phyloP scores from a whole-genome alignment of 164 flowering plant genomes.

The Liquidambar formosana region DNA sequence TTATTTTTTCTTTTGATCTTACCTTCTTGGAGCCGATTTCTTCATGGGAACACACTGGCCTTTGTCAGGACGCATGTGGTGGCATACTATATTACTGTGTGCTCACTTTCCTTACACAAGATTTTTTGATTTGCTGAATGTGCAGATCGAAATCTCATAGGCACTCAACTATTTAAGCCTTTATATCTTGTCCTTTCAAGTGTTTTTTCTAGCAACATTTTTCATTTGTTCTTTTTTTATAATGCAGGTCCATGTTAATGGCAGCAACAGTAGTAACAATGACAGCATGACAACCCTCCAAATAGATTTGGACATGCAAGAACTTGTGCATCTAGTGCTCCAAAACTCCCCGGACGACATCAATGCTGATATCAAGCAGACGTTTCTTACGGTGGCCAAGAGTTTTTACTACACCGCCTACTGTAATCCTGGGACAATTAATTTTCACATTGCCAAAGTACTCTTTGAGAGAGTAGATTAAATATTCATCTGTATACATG shows the following conservation, averaged over 20 bases:
- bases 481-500: too few relatives aligned
- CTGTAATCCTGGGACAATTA: constrained; percentile 39
- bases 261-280: background rate
- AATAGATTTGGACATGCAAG: constrained; percentile 64
- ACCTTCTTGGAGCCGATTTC: too few relatives aligned
- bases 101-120: too few relatives aligned
- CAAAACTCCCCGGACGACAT: constrained; percentile 34
- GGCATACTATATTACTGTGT: too few relatives aligned
- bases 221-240: background rate
- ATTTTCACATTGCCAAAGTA: constrained; percentile 60
- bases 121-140: too few relatives aligned
- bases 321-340: constrained; percentile 56
- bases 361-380: constrained; percentile 38
- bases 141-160: too few relatives aligned
- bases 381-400: constrained; percentile 59
- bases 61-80: too few relatives aligned
- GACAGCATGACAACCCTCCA: constrained; percentile 9
- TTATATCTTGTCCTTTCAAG: background rate
- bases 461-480: constrained; percentile 63
- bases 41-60: too few relatives aligned
- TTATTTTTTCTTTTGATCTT: too few relatives aligned
- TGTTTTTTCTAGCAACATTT: background rate
- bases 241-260: constrained; percentile 11
- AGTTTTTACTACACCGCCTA: constrained; percentile 63
- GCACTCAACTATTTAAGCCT: too few relatives aligned